phyloP scores from a whole-genome alignment of 2,329 filamentous ascomycete genomes.

The Fusarium domesticum region DNA sequence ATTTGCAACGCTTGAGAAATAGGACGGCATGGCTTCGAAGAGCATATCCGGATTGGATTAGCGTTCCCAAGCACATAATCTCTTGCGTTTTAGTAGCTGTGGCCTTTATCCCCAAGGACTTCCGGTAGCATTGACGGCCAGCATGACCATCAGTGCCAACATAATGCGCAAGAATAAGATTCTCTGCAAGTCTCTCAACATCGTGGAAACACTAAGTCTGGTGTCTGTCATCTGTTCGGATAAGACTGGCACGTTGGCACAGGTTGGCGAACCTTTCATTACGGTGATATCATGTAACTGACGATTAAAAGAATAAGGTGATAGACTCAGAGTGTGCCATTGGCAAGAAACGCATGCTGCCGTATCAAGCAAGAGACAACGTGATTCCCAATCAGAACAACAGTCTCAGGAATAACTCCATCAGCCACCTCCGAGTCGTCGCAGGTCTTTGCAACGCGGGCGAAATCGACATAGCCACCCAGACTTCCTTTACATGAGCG shows the following conservation, averaged over 20 bases:
- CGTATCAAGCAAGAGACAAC: slow-evolving; percentile 48
- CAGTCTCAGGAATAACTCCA: slow-evolving; percentile 36
- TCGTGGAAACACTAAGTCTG: too few relatives aligned
- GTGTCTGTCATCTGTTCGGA: too few relatives aligned
- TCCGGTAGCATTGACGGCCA: too few relatives aligned
- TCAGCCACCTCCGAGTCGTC: slow-evolving; percentile 59
- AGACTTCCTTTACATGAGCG: slow-evolving; percentile 58
- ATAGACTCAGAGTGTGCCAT: slow-evolving; percentile 66
- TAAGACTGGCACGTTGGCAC: slow-evolving; percentile 71
- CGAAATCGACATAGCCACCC: slow-evolving; percentile 67
- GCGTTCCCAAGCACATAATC: too few relatives aligned
- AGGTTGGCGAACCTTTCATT: slow-evolving; percentile 42
- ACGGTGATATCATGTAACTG: slow-evolving; percentile 1
- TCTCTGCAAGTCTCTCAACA: too few relatives aligned
- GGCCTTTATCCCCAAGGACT: too few relatives aligned
- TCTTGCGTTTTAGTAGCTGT: too few relatives aligned
- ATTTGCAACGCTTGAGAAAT: too few relatives aligned
- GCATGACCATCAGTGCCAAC: too few relatives aligned
- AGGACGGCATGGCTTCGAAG: too few relatives aligned
- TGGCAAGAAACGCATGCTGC: slow-evolving; percentile 47
- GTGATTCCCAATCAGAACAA: slow-evolving; percentile 26
- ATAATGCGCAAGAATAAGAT: too few relatives aligned
- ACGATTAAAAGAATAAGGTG: slow-evolving; percentile 62
- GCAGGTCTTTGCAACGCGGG: slow-evolving; percentile 71
- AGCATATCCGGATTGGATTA: too few relatives aligned